Base-by-base conservation (phyloP, 169 alveolate species). In the Eimeria falciformis region DNA sequence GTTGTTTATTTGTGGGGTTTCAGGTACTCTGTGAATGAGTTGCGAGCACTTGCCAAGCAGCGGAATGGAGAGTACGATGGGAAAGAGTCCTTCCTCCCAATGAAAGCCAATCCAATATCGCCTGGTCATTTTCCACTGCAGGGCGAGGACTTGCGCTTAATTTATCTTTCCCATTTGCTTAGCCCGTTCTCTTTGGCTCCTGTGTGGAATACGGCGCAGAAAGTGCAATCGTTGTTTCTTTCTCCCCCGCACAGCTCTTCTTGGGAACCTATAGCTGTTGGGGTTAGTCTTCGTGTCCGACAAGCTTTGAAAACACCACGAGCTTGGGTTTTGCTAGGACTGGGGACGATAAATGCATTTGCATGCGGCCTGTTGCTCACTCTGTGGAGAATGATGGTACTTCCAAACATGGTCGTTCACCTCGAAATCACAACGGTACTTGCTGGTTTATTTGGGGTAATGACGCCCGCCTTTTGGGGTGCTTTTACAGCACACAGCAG, bases 401-500 rank as follows among this genome's bases (percentile, higher is more conserved):
- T 50, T 7, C 62, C 7, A 14, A 14, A 50, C 62, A 11, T 14
- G n/a, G 62, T 14, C 14, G 62, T 14, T 7, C 62, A 50, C 14
- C n/a, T 50, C 14, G 73, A n/a, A 14, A 1, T 29, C 11, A n/a
- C n/a, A 14, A n/a, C 73, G 25, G 73, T 29, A 62, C 12, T n/a
- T 14, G 73, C 73, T 14, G 73, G 37, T 12, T n/a, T 62, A 9
- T 62, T 62, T n/a, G 73, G 73, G 5, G 12, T 62, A 9, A 12
- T 62, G 73, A 29, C 73, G 33, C 73, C 73, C n/a, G 73, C 73
- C 11, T 62, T 62, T n/a, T 62, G 73, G 73, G 73, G 73, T 18
- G 17, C 73, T 0, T 62, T 62, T 29, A 12, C 25, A 12, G 25
- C 33, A 12, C 12, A 29, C 73, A 62, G 25, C 73, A 62, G 73